Evolutionary conservation across 352 stramenopile genomes (phyloP), one percentile per base, ranked within the genome.

Genomic region (Lagenidium sp.): DNA sequence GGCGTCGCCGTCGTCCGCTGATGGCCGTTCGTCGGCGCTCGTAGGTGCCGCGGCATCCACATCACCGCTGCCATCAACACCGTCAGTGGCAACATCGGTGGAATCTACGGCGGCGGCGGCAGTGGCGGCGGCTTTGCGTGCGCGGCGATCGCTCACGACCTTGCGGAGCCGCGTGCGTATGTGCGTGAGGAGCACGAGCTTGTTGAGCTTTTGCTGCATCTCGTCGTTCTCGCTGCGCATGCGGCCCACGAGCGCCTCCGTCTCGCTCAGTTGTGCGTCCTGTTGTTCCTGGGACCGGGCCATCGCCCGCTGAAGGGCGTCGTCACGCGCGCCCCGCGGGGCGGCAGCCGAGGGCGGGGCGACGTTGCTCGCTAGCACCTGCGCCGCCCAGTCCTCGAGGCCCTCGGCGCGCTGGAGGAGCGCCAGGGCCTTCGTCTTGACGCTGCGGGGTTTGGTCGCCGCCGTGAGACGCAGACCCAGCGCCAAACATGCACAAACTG

Each of bases 391-490:
- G 15, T 77, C 73, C 7, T 78, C 70, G 10, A 91, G 46, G 0
- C 63, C 69, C 36, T 91, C 79, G 15, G 79, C 79, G 4, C 79
- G 76, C 49, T 86, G 64, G n/a, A 91, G 50, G 28, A 89, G 41
- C 21, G 73, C 61, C 4, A 87, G 59, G n/a, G 79, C 79, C 59
- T 88, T 91, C 19, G 78, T 67, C 41, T 84, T 82, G 1, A 91
- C 59, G 45, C 66, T 78, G 21, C 6, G n/a, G n/a, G n/a, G n/a
- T n/a, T n/a, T n/a, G n/a, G n/a, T n/a, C n/a, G n/a, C n/a, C n/a
- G n/a, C n/a, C n/a, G n/a, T n/a, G n/a, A n/a, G n/a, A n/a, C n/a
- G n/a, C n/a, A n/a, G n/a, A n/a, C n/a, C n/a, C n/a, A n/a, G n/a
- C n/a, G n/a, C n/a, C n/a, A n/a, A n/a, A n/a, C n/a, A n/a, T n/a